Percentiles rank a stretch among this genome's conserved stretches.
phyloP scores from a whole-genome alignment of 2,329 filamentous ascomycete species.

The Fusarium equiseti region DNA sequence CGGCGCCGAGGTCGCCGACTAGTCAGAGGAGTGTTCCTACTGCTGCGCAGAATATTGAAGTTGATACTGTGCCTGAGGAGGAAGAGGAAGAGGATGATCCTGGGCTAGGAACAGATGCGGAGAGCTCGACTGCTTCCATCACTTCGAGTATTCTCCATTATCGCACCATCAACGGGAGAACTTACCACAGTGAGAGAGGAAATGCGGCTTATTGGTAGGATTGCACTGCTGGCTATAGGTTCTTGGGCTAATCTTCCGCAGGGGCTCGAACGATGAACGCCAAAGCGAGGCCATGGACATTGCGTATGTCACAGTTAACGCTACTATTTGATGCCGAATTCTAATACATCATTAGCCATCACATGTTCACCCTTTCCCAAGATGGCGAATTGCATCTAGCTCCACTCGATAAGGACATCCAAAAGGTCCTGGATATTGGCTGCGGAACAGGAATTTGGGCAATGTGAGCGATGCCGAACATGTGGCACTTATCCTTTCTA shows the following conservation, averaged over 20 bases:
- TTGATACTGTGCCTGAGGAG: slow-evolving; percentile 1
- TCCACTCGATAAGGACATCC: background rate
- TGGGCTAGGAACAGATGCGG: slow-evolving; percentile 10
- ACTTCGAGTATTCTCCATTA: slow-evolving; percentile 27
- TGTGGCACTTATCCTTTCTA: rapidly evolving
- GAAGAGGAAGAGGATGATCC: slow-evolving; percentile 14
- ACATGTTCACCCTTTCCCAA: slow-evolving; percentile 24
- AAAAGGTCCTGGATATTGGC: background rate
- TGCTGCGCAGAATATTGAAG: slow-evolving; percentile 1
- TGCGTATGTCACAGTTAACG: too few species aligned
- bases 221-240: rapidly evolving
- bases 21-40: background rate
- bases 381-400: slow-evolving; percentile 18
- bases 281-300: slow-evolving; percentile 26
- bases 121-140: slow-evolving; percentile 21
- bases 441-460: slow-evolving; percentile 35
- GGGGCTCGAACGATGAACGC: slow-evolving; percentile 25
- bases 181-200: slow-evolving; percentile 22
- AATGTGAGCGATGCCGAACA: slow-evolving; percentile 2
- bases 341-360: background rate
- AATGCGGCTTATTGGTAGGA: slow-evolving; percentile 24
- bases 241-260: background rate
- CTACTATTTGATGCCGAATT: too few species aligned
- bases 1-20: background rate
- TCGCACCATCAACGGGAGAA: slow-evolving; percentile 22